These are phyloP conservation scores for Moesziomyces aphidis DNA, from an alignment of 1,284 basidiomycete genomes.

Conservation along the genomic window DNA sequence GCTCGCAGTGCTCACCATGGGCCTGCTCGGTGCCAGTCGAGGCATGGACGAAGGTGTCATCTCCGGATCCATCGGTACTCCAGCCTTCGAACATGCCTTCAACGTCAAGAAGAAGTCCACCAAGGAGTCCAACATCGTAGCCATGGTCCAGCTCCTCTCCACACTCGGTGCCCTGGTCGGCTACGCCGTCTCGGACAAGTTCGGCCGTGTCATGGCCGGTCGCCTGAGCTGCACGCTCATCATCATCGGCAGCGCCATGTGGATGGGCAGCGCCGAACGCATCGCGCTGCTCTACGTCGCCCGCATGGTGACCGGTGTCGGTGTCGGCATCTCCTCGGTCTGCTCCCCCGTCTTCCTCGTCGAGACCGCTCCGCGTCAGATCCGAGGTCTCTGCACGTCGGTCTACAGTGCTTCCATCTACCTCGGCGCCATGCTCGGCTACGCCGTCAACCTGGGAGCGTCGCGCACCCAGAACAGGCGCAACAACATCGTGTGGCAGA, in stretches of 20 bases:
- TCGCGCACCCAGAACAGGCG: slow-evolving; percentile 5
- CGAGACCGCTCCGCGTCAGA: slow-evolving; percentile 28
- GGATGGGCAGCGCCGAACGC: slow-evolving; percentile 18
- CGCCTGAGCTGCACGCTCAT: slow-evolving; percentile 24
- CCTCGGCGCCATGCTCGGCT: slow-evolving; percentile 26
- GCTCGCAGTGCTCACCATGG: slow-evolving; percentile 27
- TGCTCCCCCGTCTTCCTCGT: slow-evolving; percentile 32
- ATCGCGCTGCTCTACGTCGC: slow-evolving; percentile 22
- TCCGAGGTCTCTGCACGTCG: slow-evolving; percentile 38
- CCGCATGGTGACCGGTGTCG: slow-evolving; percentile 22
- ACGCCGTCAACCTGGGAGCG: slow-evolving; percentile 24
- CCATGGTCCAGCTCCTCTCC: slow-evolving; percentile 37
- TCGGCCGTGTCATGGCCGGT: slow-evolving; percentile 21
- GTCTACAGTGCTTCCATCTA: slow-evolving; percentile 29
- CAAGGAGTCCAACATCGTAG: slow-evolving; percentile 42
- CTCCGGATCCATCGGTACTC: slow-evolving; percentile 16
- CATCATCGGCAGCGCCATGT: slow-evolving; percentile 23
- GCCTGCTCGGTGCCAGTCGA: slow-evolving; percentile 29
- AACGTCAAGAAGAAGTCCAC: slow-evolving; percentile 23
- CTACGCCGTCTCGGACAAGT: slow-evolving; percentile 14
- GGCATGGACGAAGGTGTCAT: slow-evolving; percentile 40
- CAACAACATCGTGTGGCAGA: slow-evolving; percentile 25
- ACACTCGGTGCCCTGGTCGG: slow-evolving; percentile 28
- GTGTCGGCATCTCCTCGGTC: slow-evolving; percentile 27
- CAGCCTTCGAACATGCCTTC: slow-evolving; percentile 23